Conservation (phyloP, 2,329 filamentous ascomycete species). For the Capronia coronata region DNA sequence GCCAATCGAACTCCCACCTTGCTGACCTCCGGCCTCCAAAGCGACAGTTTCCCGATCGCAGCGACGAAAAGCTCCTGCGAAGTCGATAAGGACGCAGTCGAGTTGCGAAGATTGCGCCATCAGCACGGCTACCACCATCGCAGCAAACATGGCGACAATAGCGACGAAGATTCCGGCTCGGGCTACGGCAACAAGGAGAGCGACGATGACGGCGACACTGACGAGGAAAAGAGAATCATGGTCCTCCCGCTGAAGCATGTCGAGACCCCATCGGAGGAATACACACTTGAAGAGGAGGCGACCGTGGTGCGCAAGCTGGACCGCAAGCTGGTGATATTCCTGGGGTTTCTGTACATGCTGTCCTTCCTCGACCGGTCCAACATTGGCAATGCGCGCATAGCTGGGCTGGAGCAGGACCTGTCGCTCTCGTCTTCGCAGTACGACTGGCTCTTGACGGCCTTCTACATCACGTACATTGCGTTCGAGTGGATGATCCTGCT, state of each 20-base stretch:
- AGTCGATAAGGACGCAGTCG: constrained; percentile 4
- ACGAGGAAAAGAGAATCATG: constrained; percentile 9
- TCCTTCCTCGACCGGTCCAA: constrained; percentile 80
- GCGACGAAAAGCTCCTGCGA: constrained; percentile 10
- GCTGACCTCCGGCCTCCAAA: constrained; percentile 3
- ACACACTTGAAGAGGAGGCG: constrained; percentile 62
- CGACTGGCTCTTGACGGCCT: constrained; percentile 56
- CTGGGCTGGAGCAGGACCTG: constrained; percentile 51
- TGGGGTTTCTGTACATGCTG: constrained; percentile 75
- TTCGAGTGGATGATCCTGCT: constrained; percentile 63
- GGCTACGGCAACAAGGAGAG: constrained; percentile 7
- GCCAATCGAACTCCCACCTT: constrained; percentile 5
- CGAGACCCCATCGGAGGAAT: constrained; percentile 49
- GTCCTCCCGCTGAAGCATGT: constrained; percentile 11
- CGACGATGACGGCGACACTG: constrained; percentile 11
- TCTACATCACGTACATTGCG: constrained; percentile 58
- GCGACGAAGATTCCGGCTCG: background rate
- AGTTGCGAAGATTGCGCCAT: constrained; percentile 16
- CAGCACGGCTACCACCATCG: background rate
- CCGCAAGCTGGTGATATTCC: constrained; percentile 67
- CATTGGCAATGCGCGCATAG: constrained; percentile 58
- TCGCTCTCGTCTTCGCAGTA: constrained; percentile 51
- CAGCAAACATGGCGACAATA: too few relatives aligned
- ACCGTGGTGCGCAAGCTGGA: constrained; percentile 70
- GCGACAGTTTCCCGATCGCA: constrained; percentile 9